Conservation (phyloP, 2,329 filamentous ascomycete species). For the Bimuria novae-zelandiae region DNA sequence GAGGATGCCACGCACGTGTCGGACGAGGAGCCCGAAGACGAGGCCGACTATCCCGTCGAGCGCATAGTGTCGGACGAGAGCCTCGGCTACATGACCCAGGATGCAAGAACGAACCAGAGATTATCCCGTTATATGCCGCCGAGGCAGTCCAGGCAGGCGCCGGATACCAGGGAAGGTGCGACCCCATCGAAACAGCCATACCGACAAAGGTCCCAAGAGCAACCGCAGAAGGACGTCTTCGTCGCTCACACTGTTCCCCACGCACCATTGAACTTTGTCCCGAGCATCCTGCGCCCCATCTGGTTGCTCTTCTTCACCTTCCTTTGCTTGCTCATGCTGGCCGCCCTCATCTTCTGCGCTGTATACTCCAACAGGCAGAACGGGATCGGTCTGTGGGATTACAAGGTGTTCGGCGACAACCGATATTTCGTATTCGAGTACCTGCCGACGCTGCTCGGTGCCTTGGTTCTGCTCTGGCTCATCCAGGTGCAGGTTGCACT, state of each 20-base stretch:
- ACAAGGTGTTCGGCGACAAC: conserved; percentile 69
- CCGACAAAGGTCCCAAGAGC: conserved; percentile 12
- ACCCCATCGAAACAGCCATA: conserved; percentile 9
- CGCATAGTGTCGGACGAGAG: conserved; percentile 51
- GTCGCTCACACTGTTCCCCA: conserved; percentile 53
- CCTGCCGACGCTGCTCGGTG: conserved; percentile 77
- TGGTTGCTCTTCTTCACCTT: conserved; percentile 66
- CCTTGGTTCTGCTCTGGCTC: conserved; percentile 73
- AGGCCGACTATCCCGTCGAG: conserved; percentile 56
- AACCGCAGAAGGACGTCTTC: conserved; percentile 48
- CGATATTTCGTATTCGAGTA: conserved; percentile 88
- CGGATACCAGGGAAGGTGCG: conserved; percentile 8
- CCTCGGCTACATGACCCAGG: conserved; percentile 43
- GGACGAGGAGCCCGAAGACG: conserved; percentile 18
- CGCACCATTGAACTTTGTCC: conserved; percentile 67
- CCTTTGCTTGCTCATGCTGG: conserved; percentile 71
- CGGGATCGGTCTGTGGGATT: conserved; percentile 69
- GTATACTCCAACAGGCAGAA: conserved; percentile 44
- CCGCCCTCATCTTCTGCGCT: conserved; percentile 72
- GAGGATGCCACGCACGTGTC: background rate
- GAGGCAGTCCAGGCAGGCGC: conserved; percentile 21
- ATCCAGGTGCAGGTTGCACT: conserved; percentile 75
- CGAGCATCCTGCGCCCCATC: conserved; percentile 69
- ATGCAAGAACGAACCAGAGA: conserved; percentile 36
- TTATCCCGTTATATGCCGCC: conserved; percentile 33